Evolutionary conservation across 2,329 filamentous ascomycete species (phyloP).

Genomic region (Chrysosporium keratinophilum): DNA sequence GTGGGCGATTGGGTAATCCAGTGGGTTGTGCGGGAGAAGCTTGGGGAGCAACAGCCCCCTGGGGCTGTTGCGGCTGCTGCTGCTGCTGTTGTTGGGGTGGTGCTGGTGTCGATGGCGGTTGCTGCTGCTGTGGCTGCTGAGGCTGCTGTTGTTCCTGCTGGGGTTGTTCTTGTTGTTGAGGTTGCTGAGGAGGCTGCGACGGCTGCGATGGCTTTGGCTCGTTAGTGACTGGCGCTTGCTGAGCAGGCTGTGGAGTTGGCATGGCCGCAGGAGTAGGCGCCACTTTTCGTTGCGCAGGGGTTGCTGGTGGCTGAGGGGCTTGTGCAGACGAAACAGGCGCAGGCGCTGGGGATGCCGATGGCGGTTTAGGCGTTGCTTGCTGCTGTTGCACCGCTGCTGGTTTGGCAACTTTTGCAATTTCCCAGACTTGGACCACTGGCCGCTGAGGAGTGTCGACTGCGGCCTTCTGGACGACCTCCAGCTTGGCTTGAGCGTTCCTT

Average conservation of each 20-base stretch:
- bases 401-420: constrained; percentile 56
- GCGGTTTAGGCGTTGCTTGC: constrained; percentile 15
- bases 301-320: constrained; percentile 13
- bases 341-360: constrained; percentile 14
- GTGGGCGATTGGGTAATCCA: constrained; percentile 18
- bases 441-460: constrained; percentile 75
- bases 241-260: constrained; percentile 6
- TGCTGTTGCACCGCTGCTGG: constrained; percentile 18
- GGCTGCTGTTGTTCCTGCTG: constrained; percentile 12
- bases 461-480: constrained; percentile 68
- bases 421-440: constrained; percentile 79
- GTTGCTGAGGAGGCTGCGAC: constrained; percentile 10
- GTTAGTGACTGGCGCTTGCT: background rate
- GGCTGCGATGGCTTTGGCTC: background rate
- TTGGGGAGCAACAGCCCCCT: constrained; percentile 19
- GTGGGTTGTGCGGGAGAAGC: constrained; percentile 24
- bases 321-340: constrained; percentile 16
- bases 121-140: constrained; percentile 3
- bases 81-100: constrained; percentile 7
- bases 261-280: constrained; percentile 9
- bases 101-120: constrained; percentile 7
- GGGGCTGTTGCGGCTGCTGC: constrained; percentile 8
- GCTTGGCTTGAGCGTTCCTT: constrained; percentile 56
- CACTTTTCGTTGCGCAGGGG: constrained; percentile 17
- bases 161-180: background rate